Percentiles rank a stretch among this genome's conserved stretches.
phyloP scores from a whole-genome alignment of 106 monocot species.

The Acanthochlamys bracteata region DNA sequence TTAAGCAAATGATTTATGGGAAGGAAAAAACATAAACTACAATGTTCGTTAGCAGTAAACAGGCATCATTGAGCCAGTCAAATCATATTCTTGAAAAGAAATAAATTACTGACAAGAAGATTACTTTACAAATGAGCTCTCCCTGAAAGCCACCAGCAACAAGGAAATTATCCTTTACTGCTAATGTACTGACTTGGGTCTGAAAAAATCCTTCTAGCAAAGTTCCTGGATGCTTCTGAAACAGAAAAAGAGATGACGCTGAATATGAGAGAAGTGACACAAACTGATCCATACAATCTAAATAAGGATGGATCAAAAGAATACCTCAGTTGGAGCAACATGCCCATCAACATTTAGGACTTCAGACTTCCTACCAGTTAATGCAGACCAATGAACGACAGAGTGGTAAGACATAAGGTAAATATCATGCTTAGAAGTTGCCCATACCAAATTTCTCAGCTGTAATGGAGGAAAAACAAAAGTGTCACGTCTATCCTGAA shows the following conservation, averaged over 20 bases:
- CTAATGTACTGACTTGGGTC: constrained; percentile 37
- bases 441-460: constrained; percentile 42
- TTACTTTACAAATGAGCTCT: constrained; percentile 36
- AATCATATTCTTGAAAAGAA: no score
- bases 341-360: constrained; percentile 24
- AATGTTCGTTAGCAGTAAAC: no score
- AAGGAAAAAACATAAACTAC: no score
- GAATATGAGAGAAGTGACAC: no score
- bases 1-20: no score
- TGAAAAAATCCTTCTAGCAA: constrained; percentile 29
- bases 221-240: constrained; percentile 23
- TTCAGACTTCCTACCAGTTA: constrained; percentile 23
- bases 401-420: constrained; percentile 32
- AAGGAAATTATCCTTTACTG: constrained; percentile 30
- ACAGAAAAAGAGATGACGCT: neutral
- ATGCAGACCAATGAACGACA: constrained; percentile 31
- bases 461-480: no score
- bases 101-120: no score
- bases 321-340: constrained; percentile 19
- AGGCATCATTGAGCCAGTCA: no score
- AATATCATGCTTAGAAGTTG: constrained; percentile 35
- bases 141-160: constrained; percentile 39
- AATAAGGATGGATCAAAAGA: no score
- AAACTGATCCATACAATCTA: no score
- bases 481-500: no score